Base-by-base conservation (phyloP, 2,329 filamentous ascomycete genomes). In the Pseudogymnoascus sp. region DNA sequence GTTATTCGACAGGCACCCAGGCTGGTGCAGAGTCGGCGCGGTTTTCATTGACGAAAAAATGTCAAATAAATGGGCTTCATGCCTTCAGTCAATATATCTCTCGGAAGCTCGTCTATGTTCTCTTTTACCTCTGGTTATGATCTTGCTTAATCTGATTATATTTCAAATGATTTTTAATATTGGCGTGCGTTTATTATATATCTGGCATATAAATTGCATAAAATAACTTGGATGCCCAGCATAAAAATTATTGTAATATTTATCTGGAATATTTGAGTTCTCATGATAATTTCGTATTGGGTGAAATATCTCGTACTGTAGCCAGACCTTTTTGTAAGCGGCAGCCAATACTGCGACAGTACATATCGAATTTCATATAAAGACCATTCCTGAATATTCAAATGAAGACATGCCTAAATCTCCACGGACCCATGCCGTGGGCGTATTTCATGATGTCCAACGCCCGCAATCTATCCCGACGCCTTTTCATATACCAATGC, bases 401-500 rank as follows among this genome's bases (percentile, higher is more conserved):
- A 54, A 33, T 54, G 33, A 21, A 17, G 26, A n/a, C 6, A 33
- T 17, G 26, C 26, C 11, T 54, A 17, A 17, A 33, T 21, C n/a
- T 33, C 47, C n/a, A 17, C 26, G 9, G 33, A 17, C 47, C 47
- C 9, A 33, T 54, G 33, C 29, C n/a, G 26, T 33, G 13, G 17
- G 6, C 47, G 33, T 33, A 54, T 54, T 2, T 29, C 47, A 54
- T 29, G 9, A 33, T 21, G 11, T 54, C n/a, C 15, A 54, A 54
- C 47, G 47, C 47, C 47, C 47, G 47, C 47, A 17, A 54, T 54
- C 47, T 54, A 54, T 11, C 47, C 47, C 7, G 47, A 54, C 47
- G 47, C 47, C 29, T 2, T 54, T 54, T 33, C 47, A 54, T 7
- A 54, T 33, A 21, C 13, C 29, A 29, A 33, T 33, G 47, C 5